phyloP scores from a whole-genome alignment of 768 basidiomycete species.

The Neoboletus subvelutipes region DNA sequence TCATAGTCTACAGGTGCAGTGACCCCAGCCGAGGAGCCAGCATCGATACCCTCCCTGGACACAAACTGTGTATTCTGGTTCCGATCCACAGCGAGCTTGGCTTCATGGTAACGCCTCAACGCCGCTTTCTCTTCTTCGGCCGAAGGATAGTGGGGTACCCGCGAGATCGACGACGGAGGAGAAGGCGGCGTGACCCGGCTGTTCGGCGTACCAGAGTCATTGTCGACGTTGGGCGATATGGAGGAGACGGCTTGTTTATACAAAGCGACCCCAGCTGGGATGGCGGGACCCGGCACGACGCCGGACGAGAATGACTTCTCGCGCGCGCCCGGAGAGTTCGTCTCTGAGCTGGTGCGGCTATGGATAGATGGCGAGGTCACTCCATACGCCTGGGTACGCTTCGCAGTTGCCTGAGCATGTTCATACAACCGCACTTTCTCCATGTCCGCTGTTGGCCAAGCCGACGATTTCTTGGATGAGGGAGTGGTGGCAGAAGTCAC shows the following conservation, averaged over 20 bases:
- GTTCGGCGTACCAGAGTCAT: constrained; percentile 16
- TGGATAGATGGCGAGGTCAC: constrained; percentile 26
- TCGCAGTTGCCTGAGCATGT: constrained; percentile 65
- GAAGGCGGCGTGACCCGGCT: constrained; percentile 32
- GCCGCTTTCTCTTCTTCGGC: constrained; percentile 79
- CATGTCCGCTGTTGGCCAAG: constrained; percentile 70
- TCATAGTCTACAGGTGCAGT: constrained; percentile 61
- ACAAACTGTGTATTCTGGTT: constrained; percentile 43
- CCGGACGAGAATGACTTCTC: constrained; percentile 16
- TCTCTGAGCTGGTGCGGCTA: constrained; percentile 31
- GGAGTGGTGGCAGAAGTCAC: background rate
- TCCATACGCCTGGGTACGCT: constrained; percentile 49
- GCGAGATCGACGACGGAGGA: constrained; percentile 24
- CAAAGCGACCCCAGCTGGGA: constrained; percentile 44
- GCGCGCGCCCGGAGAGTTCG: constrained; percentile 17
- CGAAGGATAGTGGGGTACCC: constrained; percentile 51
- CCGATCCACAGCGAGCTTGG: constrained; percentile 67
- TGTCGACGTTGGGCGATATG: constrained; percentile 26
- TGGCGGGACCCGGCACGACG: constrained; percentile 16
- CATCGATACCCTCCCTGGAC: constrained; percentile 18
- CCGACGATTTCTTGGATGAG: constrained; percentile 16
- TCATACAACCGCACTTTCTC: constrained; percentile 75
- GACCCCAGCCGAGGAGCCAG: constrained; percentile 16
- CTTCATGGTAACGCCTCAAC: constrained; percentile 64
- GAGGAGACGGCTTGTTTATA: constrained; percentile 48